These are phyloP conservation scores for Sclerotinia subarctica DNA, from an alignment of 2,329 filamentous ascomycete species.

Conservation along the genomic window DNA sequence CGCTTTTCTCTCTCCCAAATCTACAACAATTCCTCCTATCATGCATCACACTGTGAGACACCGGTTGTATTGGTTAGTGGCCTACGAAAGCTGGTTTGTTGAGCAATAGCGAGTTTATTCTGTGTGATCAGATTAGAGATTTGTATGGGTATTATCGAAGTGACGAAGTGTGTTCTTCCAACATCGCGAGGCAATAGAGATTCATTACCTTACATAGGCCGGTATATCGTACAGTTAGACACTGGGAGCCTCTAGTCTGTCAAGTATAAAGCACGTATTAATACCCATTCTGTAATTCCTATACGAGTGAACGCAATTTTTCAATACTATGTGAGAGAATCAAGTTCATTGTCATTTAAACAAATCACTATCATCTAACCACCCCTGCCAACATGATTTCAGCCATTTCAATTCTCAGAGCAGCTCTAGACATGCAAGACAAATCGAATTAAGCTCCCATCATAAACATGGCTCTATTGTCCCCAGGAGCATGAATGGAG, in stretches of 20 bases:
- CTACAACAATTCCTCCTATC: too few species aligned
- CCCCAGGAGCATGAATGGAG: not conserved
- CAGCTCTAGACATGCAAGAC: too few species aligned
- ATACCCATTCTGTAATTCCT: not conserved
- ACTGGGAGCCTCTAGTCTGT: not conserved
- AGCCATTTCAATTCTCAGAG: not conserved
- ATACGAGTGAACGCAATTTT: not conserved
- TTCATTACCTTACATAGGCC: not conserved
- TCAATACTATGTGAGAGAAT: not conserved
- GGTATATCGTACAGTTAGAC: not conserved
- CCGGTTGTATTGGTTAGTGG: too few species aligned
- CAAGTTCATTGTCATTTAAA: not conserved
- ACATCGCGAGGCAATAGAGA: too few species aligned
- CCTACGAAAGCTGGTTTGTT: too few species aligned
- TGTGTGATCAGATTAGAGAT: too few species aligned
- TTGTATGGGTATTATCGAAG: too few species aligned
- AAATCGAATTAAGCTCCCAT: not conserved
- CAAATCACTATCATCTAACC: not conserved
- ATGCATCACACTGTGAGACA: too few species aligned
- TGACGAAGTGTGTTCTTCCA: too few species aligned
- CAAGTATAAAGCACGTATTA: not conserved
- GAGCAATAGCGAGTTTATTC: too few species aligned
- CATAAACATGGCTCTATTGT: slow-evolving; percentile 10
- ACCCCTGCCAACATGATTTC: not conserved
- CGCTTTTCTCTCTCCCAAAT: too few species aligned